phyloP scores from a whole-genome alignment of 257 asterid genomes.

The Ehretia macrophylla region DNA sequence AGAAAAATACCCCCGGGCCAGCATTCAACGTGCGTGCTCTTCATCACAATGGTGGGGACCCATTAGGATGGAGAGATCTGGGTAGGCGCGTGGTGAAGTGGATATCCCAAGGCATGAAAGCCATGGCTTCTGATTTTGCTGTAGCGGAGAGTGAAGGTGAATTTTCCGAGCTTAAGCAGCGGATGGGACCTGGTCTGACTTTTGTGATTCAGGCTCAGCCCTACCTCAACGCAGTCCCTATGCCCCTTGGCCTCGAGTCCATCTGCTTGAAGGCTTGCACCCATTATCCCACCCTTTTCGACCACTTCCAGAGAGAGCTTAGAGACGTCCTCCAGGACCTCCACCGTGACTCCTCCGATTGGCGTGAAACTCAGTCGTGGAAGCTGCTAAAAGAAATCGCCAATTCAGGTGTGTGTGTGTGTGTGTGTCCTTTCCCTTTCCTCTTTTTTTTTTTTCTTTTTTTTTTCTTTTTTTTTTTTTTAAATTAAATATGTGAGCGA shows the following conservation, averaged over 20 bases:
- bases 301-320: conserved; percentile 94
- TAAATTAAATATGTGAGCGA: not conserved
- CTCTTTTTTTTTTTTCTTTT: not conserved
- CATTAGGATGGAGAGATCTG: conserved; percentile 72
- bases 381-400: conserved; percentile 80
- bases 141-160: conserved; percentile 72
- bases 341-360: conserved; percentile 50
- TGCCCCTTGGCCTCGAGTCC: conserved; percentile 88
- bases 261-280: conserved; percentile 82
- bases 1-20: not conserved
- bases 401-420: conserved; percentile 50
- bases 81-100: conserved; percentile 78
- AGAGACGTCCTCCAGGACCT: conserved; percentile 71
- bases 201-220: conserved; percentile 95
- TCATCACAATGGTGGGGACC: conserved; percentile 65
- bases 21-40: conserved; percentile 32
- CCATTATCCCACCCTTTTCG: conserved; percentile 94
- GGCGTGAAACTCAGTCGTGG: conserved; percentile 92
- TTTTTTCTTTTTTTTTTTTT: too few relatives aligned
- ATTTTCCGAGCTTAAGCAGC: conserved; percentile 53
- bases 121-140: conserved; percentile 76
- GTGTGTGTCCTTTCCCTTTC: conserved; percentile 20
- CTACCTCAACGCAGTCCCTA: conserved; percentile 74
- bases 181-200: conserved; percentile 78
- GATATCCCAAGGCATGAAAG: conserved; percentile 82